These are phyloP conservation scores for Penicillium ucsense DNA, from an alignment of 495 filamentous ascomycete genomes.

Conservation along the genomic window DNA sequence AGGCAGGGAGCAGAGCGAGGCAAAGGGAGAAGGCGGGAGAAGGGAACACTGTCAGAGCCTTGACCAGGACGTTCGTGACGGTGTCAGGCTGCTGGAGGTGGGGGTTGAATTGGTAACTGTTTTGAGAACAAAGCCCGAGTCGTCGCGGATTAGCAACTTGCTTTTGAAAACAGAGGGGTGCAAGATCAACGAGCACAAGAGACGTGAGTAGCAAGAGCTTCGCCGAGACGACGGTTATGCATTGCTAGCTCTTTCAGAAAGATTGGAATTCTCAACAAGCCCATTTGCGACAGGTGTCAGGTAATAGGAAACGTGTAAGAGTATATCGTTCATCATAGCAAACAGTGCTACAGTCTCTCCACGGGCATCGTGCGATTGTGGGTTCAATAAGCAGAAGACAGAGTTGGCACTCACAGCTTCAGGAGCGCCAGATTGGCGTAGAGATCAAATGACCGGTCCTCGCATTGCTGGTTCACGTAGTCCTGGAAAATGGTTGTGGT, in stretches of 20 bases:
- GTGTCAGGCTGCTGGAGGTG: slow-evolving; percentile 94
- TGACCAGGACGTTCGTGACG: slow-evolving; percentile 97
- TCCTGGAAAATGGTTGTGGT: slow-evolving; percentile 89
- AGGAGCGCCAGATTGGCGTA: slow-evolving; percentile 92
- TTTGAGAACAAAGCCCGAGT: not conserved
- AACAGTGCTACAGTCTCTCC: slow-evolving; percentile 2
- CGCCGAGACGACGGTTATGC: slow-evolving; percentile 2
- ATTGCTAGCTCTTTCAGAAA: slow-evolving; percentile 20
- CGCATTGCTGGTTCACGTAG: slow-evolving; percentile 91
- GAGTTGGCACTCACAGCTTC: slow-evolving; percentile 75
- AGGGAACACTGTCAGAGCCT: slow-evolving; percentile 95
- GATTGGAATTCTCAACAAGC: slow-evolving; percentile 27
- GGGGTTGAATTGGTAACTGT: slow-evolving; percentile 98
- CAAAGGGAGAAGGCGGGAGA: slow-evolving; percentile 89
- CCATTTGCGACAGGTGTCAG: slow-evolving; percentile 46
- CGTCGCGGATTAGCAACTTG: slow-evolving; percentile 1
- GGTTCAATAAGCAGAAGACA: slow-evolving; percentile 3
- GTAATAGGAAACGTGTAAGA: slow-evolving; percentile 97
- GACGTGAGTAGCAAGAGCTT: not conserved
- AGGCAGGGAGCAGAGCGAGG: slow-evolving; percentile 79
- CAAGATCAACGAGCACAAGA: not conserved
- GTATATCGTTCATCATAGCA: slow-evolving; percentile 55
- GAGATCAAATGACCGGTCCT: slow-evolving; percentile 84
- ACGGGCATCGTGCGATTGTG: not conserved
- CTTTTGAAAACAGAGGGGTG: not conserved